A percentile compares a stretch with the other conserved stretches of the same genome.
These are phyloP conservation scores for Heliamphora exappendiculata DNA, from an alignment of 148 eudicot species.

Conservation along the genomic window DNA sequence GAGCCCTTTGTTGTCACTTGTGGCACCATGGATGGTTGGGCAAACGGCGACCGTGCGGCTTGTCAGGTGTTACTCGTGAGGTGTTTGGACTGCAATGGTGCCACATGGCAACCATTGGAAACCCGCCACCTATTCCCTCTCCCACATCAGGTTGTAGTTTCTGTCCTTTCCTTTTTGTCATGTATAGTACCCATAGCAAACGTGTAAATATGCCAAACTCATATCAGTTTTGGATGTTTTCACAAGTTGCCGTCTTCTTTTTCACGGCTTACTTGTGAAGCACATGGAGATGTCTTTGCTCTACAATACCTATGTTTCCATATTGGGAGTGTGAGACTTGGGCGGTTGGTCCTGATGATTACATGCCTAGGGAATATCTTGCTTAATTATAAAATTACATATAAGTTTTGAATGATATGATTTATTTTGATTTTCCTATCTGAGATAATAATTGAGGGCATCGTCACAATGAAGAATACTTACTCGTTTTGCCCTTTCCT, in stretches of 20 bases:
- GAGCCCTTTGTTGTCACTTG: no score
- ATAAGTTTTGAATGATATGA: background rate
- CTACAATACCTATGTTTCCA: background rate
- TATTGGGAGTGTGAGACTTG: no score
- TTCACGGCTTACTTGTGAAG: background rate
- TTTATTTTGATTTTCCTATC: background rate
- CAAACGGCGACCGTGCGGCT: no score
- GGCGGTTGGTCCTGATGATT: background rate
- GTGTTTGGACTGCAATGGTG: no score
- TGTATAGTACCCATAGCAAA: background rate
- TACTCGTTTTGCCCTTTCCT: background rate
- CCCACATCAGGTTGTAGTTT: background rate
- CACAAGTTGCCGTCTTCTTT: background rate
- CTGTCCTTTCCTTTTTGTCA: background rate
- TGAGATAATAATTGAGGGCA: background rate
- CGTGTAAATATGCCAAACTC: background rate
- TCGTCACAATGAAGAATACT: background rate
- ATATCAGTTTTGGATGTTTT: background rate
- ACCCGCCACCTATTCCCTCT: no score
- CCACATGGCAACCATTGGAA: no score
- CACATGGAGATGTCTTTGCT: background rate
- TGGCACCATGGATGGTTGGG: no score
- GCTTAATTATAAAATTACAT: background rate
- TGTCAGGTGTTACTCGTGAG: no score
- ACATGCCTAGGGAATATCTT: background rate